Evolutionary conservation across 2,329 filamentous ascomycete species (phyloP).

Genomic region (Aspergillus niger): DNA sequence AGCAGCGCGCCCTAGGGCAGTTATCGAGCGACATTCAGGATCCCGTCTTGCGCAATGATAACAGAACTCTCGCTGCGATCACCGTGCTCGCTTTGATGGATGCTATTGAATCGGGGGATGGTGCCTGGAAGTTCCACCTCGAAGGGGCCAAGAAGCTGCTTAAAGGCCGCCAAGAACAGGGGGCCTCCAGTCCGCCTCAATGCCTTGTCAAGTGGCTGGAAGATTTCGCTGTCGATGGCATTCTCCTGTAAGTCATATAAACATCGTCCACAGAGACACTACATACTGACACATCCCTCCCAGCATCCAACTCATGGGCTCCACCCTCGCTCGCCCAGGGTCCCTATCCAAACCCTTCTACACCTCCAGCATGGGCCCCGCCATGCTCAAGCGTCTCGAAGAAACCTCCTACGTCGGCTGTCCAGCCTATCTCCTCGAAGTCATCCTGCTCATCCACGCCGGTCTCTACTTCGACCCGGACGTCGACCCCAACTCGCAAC

Average conservation of each 20-base stretch:
- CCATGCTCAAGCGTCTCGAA: constrained; percentile 42
- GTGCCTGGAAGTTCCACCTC: constrained; percentile 55
- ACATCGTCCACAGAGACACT: background rate
- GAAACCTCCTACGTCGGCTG: constrained; percentile 45
- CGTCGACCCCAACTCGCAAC: constrained; percentile 26
- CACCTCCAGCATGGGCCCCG: constrained; percentile 37
- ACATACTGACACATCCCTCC: background rate
- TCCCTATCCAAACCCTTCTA: constrained; percentile 43
- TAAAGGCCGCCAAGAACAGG: constrained; percentile 36
- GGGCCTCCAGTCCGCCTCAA: constrained; percentile 15
- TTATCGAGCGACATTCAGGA: constrained; percentile 39
- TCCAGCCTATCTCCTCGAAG: constrained; percentile 43
- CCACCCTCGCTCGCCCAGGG: constrained; percentile 43
- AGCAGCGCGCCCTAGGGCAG: constrained; percentile 50
- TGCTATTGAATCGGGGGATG: constrained; percentile 53
- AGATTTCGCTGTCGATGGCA: constrained; percentile 41
- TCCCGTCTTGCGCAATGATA: constrained; percentile 38
- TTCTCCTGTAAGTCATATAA: constrained; percentile 34
- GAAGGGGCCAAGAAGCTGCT: constrained; percentile 54
- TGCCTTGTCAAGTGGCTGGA: constrained; percentile 38
- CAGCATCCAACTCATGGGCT: constrained; percentile 47
- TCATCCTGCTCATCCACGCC: constrained; percentile 44
- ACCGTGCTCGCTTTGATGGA: constrained; percentile 54
- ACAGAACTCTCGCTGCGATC: constrained; percentile 49
- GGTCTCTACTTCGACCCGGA: constrained; percentile 38